Base-by-base conservation (phyloP, 805 yeast species). In the Wickerhamomyces tratensis region DNA sequence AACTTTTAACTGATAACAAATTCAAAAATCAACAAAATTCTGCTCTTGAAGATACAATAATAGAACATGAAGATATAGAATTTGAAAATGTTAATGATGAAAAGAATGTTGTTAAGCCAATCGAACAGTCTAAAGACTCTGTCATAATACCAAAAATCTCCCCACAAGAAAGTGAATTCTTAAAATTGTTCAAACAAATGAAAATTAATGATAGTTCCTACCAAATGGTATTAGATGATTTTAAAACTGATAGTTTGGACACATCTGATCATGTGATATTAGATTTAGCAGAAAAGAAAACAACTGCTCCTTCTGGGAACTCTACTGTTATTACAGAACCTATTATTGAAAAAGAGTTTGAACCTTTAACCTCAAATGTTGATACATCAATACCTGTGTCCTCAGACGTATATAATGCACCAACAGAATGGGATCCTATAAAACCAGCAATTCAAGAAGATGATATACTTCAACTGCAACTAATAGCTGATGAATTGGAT, bases 401-500 rank as follows among this genome's bases (percentile, higher is more conserved):
- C 4, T 7, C 15, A 10, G 14, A 39, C 20, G 27, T 7, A 3
- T 36, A 15, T 9, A 13, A 12, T 25, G 37, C 37, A 12, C 38
- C n/a, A 12, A 2, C 34, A 8, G 11, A 35, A 13, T 41, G 38
- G 31, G 25, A 25, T 5, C 26, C 38, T 5, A 11, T 7, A 12
- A 13, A 15, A 33, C 51, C 51, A 13, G 61, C 67, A 1, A 61
- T 71, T 38, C 71, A 66, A 41, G 61, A 62, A 5, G 67, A 69
- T 5, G 80, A 77, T 45, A 50, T 77, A 8, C 53, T 75, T 1
- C 76, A 77, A 42, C 56, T 79, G 13, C 83, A 78, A 46, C 40
- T 77, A 25, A 60, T 77, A 2, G 79, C 82, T 0, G 76, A 70
- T 40, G 74, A 74, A 11, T 49, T 71, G 12, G 64, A 59, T 26